Evolutionary conservation across 1,284 basidiomycete species (phyloP).

Genomic region (Cryptococcus sp.): DNA sequence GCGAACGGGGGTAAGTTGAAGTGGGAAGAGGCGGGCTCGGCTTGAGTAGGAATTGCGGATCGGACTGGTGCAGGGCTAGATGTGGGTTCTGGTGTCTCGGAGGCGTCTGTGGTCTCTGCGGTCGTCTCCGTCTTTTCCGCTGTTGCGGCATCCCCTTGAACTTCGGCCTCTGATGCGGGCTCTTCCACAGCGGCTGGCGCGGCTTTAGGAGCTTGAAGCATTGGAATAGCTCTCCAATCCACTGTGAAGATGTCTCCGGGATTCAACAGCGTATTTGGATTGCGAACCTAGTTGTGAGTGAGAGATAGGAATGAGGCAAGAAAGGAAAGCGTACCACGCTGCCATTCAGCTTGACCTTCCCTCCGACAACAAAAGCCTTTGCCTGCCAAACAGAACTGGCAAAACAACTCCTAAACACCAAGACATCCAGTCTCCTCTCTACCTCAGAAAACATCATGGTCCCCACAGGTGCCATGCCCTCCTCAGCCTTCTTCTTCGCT

Average conservation of each 20-base stretch:
- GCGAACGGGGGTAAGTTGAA: constrained; percentile 86
- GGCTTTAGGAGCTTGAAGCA: constrained; percentile 52
- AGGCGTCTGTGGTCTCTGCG: constrained; percentile 7
- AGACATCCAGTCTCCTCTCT: constrained; percentile 89
- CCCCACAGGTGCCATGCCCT: constrained; percentile 64
- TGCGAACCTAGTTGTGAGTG: constrained; percentile 58
- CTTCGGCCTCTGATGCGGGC: constrained; percentile 19
- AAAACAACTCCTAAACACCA: constrained; percentile 88
- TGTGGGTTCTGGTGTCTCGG: constrained; percentile 15
- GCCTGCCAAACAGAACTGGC: constrained; percentile 87
- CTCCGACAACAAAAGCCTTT: constrained; percentile 76
- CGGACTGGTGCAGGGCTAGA: constrained; percentile 11
- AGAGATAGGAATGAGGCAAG: neutral
- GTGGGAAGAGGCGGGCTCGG: constrained; percentile 11
- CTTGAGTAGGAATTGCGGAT: neutral
- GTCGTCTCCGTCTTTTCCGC: constrained; percentile 6
- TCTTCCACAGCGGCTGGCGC: constrained; percentile 8
- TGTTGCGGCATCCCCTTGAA: constrained; percentile 12
- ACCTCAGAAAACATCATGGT: constrained; percentile 89
- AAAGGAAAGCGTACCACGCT: constrained; percentile 60
- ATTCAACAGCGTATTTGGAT: constrained; percentile 84
- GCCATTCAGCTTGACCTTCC: constrained; percentile 85
- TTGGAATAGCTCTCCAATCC: constrained; percentile 72
- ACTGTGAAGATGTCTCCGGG: constrained; percentile 94
- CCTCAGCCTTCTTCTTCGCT: constrained; percentile 55